phyloP scores from a whole-genome alignment of 2,329 filamentous ascomycete genomes.

The Microcera coccophila region DNA sequence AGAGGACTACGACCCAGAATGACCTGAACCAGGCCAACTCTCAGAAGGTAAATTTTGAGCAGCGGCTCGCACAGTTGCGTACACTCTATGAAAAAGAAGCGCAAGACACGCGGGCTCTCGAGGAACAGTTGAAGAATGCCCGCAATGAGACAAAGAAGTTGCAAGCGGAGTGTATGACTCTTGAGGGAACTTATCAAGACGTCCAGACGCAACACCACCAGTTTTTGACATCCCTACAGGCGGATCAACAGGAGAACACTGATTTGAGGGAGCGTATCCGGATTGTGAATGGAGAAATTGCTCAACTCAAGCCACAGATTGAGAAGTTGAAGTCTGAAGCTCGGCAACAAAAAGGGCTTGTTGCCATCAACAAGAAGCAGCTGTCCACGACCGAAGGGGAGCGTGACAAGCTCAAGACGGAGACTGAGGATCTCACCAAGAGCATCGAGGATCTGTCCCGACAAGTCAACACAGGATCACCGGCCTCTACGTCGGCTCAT shows the following conservation, averaged over 20 bases:
- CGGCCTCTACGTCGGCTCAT: slow-evolving; percentile 42
- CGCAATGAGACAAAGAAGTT: slow-evolving; percentile 80
- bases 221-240: slow-evolving; percentile 67
- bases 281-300: slow-evolving; percentile 75
- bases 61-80: slow-evolving; percentile 79
- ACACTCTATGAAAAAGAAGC: slow-evolving; percentile 91
- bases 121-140: slow-evolving; percentile 74
- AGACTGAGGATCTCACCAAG: slow-evolving; percentile 67
- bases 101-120: slow-evolving; percentile 75
- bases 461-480: slow-evolving; percentile 50
- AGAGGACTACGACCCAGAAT: slow-evolving; percentile 73
- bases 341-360: slow-evolving; percentile 90
- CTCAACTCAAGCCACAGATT: slow-evolving; percentile 80
- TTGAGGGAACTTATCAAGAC: slow-evolving; percentile 79
- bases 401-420: slow-evolving; percentile 78
- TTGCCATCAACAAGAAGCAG: slow-evolving; percentile 98
- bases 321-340: slow-evolving; percentile 92
- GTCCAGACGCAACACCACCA: slow-evolving; percentile 79
- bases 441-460: slow-evolving; percentile 56
- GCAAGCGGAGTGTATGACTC: slow-evolving; percentile 74
- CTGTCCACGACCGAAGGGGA: slow-evolving; percentile 84
- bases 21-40: slow-evolving; percentile 76
- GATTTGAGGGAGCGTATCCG: slow-evolving; percentile 84
- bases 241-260: slow-evolving; percentile 85
- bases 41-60: slow-evolving; percentile 92